Evolutionary conservation across 208 protist species (phyloP), one percentile per base, ranked within the genome.

Genomic region (Leptomonas pyrrhocoris): DNA sequence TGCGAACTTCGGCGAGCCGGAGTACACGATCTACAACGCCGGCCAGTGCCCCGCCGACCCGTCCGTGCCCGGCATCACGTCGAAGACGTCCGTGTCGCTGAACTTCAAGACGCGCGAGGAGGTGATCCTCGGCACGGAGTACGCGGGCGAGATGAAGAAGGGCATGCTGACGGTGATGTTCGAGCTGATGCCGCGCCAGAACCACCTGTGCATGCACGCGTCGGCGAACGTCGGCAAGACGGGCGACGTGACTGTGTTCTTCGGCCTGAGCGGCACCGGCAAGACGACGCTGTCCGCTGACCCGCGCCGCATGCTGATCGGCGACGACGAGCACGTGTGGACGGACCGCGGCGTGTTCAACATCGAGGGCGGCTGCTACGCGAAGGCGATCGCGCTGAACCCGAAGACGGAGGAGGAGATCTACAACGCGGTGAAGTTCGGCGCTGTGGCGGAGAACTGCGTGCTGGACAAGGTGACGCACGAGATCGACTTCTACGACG

Each of bases 131-230:
- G 97, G 98, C 63, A 97, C 96, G 25, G 86, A 98, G 83, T 99
- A 99, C 77, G 94, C 97, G 8, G 98, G 97, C 57, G 97, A 99
- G 81, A 99, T 99, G 97, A 99, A 99, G 89, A 99, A 99, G 85
- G 97, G 97, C 70, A 89, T 98, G 51, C 94, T 98, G 74, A 98
- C 96, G 21, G 86, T 98, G 49, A 98, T 98, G 95, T 90, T 98
- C 74, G 98, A 99, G 75, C 72, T 97, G 42, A 97, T 98, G 90
- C 96, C 97, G 49, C 92, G 93, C 64, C 77, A 83, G 66, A 85
- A 86, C 56, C 85, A 98, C 67, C 86, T 99, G 12, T 96, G 93
- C 67, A 84, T 99, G 72, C 97, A 99, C 78, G 90, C 85, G 27
- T 92, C 80, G 27, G 89, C 89, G 55, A 99, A 99, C 81, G 88